Evolutionary conservation across 2,329 filamentous ascomycete species (phyloP), one percentile per base, ranked within the genome.

Genomic region (Ophiosphaerella narmari): DNA sequence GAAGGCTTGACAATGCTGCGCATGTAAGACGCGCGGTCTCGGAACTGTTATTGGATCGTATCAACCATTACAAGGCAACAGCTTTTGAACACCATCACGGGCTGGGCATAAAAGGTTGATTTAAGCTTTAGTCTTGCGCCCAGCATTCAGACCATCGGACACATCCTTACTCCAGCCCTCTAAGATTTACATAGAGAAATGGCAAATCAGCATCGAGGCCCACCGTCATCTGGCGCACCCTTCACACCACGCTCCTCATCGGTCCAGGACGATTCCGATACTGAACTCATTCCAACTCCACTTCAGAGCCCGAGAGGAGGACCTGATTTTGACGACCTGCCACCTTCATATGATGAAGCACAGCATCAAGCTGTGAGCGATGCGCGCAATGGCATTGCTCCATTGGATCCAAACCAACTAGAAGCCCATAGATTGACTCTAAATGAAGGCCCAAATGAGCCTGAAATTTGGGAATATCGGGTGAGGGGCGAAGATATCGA

Each of bases 281-380:
- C 67, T 3, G 67, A 71, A 0, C 65, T 62, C 16, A 62, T 65
- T 18, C 66, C 66, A 4, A 72, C 69, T 1, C 69, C 69, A 16
- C 23, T 60, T 3, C 59, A 66, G 21, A 70, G 67, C 40, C 67
- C 67, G 5, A 55, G 55, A 18, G 69, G 42, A 6, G 42, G 70
- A 9, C 67, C 68, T 1, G 66, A 63, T 12, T 72, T 72, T 41
- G 67, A 72, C 41, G 71, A 74, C 43, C 53, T 73, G 3, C 71
- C 71, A 16, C 71, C 71, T 1, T 67, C 69, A 0, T 74, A 74
- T 43, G 68, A 71, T 37, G 65, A 74, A 48, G 71, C 70, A 5
- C 65, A 66, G 24, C 57, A 67, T 13, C 59, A 68, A 43, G 64
- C 65, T 16, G 49, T 68, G 3, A 54, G 59, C 24, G 64, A 72